Evolutionary conservation across 2,329 filamentous ascomycete genomes (phyloP).

Genomic region (Pseudogymnoascus sp.): DNA sequence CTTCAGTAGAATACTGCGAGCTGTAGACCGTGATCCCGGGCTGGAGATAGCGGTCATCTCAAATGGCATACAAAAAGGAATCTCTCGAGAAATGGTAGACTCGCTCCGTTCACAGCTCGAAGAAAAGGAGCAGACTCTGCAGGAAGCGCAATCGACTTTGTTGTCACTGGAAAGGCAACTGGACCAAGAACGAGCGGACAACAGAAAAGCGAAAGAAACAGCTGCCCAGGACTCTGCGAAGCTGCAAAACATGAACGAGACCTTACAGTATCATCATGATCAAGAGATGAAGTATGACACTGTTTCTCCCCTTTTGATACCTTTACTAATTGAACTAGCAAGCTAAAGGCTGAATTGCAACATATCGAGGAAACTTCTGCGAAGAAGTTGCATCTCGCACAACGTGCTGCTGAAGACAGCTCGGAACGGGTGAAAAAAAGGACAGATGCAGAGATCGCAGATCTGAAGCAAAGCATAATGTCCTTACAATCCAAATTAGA

Average conservation of each 20-base stretch:
- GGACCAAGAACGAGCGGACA: conserved; percentile 67
- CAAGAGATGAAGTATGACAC: conserved; percentile 49
- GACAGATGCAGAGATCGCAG: conserved; percentile 54
- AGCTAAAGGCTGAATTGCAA: conserved; percentile 31
- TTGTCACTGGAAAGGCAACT: conserved; percentile 46
- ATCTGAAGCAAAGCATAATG: conserved; percentile 52
- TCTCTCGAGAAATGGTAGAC: conserved; percentile 90
- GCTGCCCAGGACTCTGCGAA: conserved; percentile 43
- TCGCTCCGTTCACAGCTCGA: conserved; percentile 69
- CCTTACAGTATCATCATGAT: conserved; percentile 62
- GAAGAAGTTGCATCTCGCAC: conserved; percentile 30
- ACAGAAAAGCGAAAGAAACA: conserved; percentile 57
- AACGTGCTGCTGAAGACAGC: conserved; percentile 43
- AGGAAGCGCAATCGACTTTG: conserved; percentile 40
- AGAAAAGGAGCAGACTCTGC: conserved; percentile 53
- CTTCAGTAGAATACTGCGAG: conserved; percentile 74
- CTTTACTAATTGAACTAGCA: conserved; percentile 18
- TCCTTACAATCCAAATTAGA: conserved; percentile 55
- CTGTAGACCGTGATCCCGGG: conserved; percentile 84
- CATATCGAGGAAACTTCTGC: conserved; percentile 25
- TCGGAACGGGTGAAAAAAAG: conserved; percentile 41
- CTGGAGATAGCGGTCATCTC: conserved; percentile 75
- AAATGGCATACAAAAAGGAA: conserved; percentile 76
- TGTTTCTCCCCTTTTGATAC: not conserved
- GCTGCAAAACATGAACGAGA: conserved; percentile 52